Evolutionary conservation across 1,284 basidiomycete genomes (phyloP).

Genomic region (Pseudozyma pruni): DNA sequence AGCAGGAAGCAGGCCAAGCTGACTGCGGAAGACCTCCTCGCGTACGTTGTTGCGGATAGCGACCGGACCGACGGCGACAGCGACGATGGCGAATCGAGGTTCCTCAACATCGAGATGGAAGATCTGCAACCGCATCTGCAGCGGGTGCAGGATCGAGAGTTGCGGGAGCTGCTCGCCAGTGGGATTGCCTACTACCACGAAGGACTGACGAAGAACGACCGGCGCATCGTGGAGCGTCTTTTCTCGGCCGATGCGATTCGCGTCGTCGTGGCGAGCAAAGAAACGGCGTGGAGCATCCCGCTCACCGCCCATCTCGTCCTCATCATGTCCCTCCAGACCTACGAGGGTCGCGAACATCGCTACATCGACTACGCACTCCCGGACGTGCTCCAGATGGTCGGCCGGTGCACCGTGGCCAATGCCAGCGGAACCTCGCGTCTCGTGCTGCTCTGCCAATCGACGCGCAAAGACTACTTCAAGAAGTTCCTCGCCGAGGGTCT

Average conservation of each 20-base stretch:
- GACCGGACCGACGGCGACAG: conserved; percentile 24
- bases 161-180: conserved; percentile 84
- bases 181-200: conserved; percentile 97
- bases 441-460: conserved; percentile 95
- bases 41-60: conserved; percentile 88
- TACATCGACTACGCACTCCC: conserved; percentile 98
- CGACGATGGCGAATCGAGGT: conserved; percentile 76
- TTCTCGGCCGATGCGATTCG: conserved; percentile 95
- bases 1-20: conserved; percentile 91
- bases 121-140: conserved; percentile 90
- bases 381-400: conserved; percentile 99
- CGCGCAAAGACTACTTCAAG: conserved; percentile 94
- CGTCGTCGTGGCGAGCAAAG: conserved; percentile 91
- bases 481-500: conserved; percentile 96
- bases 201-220: conserved; percentile 89
- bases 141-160: conserved; percentile 79
- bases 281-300: conserved; percentile 94
- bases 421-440: conserved; percentile 80
- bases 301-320: conserved; percentile 95
- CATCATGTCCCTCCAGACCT: conserved; percentile 96
- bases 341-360: conserved; percentile 76
- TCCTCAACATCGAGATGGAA: conserved; percentile 86
- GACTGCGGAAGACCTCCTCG: conserved; percentile 89
- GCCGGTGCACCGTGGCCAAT: conserved; percentile 82
- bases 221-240: conserved; percentile 89